Base-by-base conservation (phyloP, 106 monocot genomes). In the Alisma plantagoaquatica region DNA sequence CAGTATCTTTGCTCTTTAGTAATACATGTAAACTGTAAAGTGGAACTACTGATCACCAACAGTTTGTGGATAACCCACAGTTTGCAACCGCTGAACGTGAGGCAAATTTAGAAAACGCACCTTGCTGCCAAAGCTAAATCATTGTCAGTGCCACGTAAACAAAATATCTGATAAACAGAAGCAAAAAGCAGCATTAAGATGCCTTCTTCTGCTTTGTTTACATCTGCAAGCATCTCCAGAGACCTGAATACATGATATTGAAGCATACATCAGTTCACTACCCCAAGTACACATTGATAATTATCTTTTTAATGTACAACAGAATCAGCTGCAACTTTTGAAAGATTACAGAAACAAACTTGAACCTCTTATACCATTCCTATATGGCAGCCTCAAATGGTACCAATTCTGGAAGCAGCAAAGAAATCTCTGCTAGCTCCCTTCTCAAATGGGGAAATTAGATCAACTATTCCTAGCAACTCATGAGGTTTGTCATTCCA, bases 161-260 rank as follows among this genome's bases (percentile, higher is more conserved):
- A 56, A 46, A 76, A 78, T 33, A 89, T 69, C 59, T 63, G 73
- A 59, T 81, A 77, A 54, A 72, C 73, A 68, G 78, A 78, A 24
- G 89, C 58, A 71, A 96, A 81, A 53, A 96, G 42, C 58, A 96
- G 61, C 38, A 54, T 69, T 77, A 96, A 58, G 27, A 85, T 73
- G 26, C 96, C 96, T 75, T 96, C 96, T 67, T 96, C 96, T 30
- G 84, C 84, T 54, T 89, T 59, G 71, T 84, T 79, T 31, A 81
- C 67, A 52, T 81, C 77, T 19, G 57, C 81, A 58, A 96, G 84
- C 84, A 78, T 82, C 77, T 89, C 70, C 76, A 96, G 82, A 64
- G 77, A 91, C 73, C 91, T 91, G 73, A 38, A 38, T 60, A n/a
- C n/a, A n/a, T n/a, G n/a, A n/a, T n/a, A n/a, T n/a, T n/a, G n/a